Evolutionary conservation across 192 early-diverging fungal genomes (phyloP).

Genomic region (Mortierella antarctica): DNA sequence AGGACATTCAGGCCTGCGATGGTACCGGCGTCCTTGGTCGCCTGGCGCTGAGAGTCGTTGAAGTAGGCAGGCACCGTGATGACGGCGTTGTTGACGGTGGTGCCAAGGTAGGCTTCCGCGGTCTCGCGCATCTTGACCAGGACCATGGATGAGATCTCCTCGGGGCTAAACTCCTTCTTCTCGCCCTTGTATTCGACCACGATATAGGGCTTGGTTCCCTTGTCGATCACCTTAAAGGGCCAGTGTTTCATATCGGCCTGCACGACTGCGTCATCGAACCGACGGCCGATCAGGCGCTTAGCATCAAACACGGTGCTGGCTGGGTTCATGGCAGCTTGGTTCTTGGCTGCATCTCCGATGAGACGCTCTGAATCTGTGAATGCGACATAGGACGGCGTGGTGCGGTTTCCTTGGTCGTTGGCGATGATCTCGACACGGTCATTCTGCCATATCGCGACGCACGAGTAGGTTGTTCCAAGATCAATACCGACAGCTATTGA

Average conservation of each 20-base stretch:
- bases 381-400: slow-evolving; percentile 93
- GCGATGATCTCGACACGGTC: slow-evolving; percentile 95
- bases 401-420: slow-evolving; percentile 93
- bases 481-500: slow-evolving; percentile 82
- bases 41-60: slow-evolving; percentile 93
- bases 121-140: slow-evolving; percentile 98
- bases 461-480: slow-evolving; percentile 98
- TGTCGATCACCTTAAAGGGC: slow-evolving; percentile 91
- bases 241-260: slow-evolving; percentile 86
- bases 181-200: slow-evolving; percentile 93
- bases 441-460: slow-evolving; percentile 96
- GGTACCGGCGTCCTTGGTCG: slow-evolving; percentile 90
- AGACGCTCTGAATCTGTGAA: slow-evolving; percentile 92
- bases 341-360: slow-evolving; percentile 93
- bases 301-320: slow-evolving; percentile 82
- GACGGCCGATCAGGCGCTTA: slow-evolving; percentile 83
- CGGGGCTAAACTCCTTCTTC: slow-evolving; percentile 89
- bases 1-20: slow-evolving; percentile 88
- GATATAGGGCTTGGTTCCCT: slow-evolving; percentile 90
- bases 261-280: slow-evolving; percentile 85
- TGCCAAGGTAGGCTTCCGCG: slow-evolving; percentile 87
- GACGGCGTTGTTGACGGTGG: slow-evolving; percentile 82
- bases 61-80: slow-evolving; percentile 98
- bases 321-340: slow-evolving; percentile 95
- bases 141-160: slow-evolving; percentile 92